Evolutionary conservation across 495 filamentous ascomycete genomes (phyloP).

Genomic region (Astrothelium macrocarpum): DNA sequence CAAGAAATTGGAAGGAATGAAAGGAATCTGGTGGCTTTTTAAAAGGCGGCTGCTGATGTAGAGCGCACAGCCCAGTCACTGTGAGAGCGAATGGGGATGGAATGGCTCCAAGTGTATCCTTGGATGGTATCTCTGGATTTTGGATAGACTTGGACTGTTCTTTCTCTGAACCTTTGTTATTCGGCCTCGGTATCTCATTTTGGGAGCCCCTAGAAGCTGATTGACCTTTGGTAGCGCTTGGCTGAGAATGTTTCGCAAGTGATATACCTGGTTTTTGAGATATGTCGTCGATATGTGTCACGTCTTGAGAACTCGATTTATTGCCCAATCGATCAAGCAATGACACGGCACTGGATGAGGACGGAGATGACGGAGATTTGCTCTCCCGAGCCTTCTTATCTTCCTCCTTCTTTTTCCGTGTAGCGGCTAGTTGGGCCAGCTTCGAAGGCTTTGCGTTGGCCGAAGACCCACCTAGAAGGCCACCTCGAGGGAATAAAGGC

Average conservation of each 20-base stretch:
- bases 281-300: conserved; percentile 8
- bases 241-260: neutral
- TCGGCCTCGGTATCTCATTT: conserved; percentile 16
- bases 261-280: neutral
- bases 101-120: conserved; percentile 11
- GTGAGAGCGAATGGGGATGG: conserved; percentile 21
- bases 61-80: neutral
- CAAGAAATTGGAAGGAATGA: neutral
- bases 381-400: conserved; percentile 41
- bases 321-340: conserved; percentile 27
- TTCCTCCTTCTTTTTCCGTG: conserved; percentile 74
- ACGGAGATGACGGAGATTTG: conserved; percentile 9
- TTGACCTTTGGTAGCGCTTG: neutral
- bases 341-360: conserved; percentile 19
- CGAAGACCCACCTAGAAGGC: conserved; percentile 65
- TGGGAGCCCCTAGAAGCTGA: neutral
- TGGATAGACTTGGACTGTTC: conserved; percentile 5
- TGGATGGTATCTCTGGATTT: no score
- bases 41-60: neutral
- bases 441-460: conserved; percentile 66
- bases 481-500: conserved; percentile 47
- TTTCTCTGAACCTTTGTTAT: conserved; percentile 8
- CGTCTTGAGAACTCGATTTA: neutral
- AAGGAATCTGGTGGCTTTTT: neutral
- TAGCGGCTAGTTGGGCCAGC: conserved; percentile 78